Evolutionary conservation across 805 yeast species (phyloP), one percentile per base, ranked within the genome.

Genomic region (Jamesozyma gamospora): DNA sequence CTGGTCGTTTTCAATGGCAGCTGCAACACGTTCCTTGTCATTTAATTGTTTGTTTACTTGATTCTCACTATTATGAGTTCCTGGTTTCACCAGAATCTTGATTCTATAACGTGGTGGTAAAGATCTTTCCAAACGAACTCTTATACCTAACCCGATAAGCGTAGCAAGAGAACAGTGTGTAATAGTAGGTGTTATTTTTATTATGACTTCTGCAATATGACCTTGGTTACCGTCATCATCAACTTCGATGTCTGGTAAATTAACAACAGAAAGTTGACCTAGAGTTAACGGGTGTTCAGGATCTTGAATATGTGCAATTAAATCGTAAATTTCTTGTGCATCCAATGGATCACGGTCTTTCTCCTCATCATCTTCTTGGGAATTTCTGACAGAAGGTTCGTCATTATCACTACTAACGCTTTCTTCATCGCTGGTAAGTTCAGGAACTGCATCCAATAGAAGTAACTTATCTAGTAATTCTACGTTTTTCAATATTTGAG

Each of bases 111-210:
- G 67, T 4, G 86, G 77, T 1, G 96, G 95, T 26, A 92, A 70
- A 44, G 94, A 75, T 52, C 99, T 67, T 46, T 90, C 96, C 33
- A 92, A 67, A 28, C 99, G 69, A 1, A 92, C 97, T 37, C 96
- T 69, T 39, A 92, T 85, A 0, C 98, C 97, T 30, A 92, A 70
- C 0, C 99, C 99, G 42, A 92, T 92, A 36, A 92, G 71, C 0
- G 98, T 92, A 1, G 98, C 98, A 44, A 92, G 68, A 0, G 96
- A 86, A 59, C 99, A 92, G 55, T 92, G 99, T 4, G 97, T 92
- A 51, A 92, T 90, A 0, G 99, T 92, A 1, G 99, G 99, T 0
- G 99, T 92, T 45, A 92, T 92, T 50, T 74, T 75, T 24, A 92
- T 85, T 17, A 75, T 53, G 1, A 92, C 85, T 45, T 80, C 84